A percentile compares a stretch with the other conserved stretches of the same genome.
Conservation (phyloP, 106 monocot genomes). For the Dendrobium catenatum region DNA sequence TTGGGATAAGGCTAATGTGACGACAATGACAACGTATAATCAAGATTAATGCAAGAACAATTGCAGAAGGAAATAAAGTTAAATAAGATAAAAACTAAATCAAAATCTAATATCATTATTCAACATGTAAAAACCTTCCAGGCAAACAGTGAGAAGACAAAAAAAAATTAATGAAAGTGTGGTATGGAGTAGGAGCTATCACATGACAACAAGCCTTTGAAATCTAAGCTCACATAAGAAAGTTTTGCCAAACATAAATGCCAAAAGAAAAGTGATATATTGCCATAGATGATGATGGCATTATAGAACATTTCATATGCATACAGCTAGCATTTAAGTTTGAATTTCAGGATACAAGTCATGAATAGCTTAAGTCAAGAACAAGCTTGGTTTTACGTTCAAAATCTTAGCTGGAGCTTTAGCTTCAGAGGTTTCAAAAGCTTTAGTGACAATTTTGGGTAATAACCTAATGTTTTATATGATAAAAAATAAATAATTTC, state of each 20-base stretch:
- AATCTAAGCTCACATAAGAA: not conserved
- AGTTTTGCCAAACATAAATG: not conserved
- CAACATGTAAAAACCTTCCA: not conserved
- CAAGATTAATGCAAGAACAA: not conserved
- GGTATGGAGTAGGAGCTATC: not conserved
- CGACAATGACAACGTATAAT: not conserved
- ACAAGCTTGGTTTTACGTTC: not conserved
- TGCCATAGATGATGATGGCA: not conserved
- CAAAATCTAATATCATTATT: not conserved
- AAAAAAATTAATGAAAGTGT: not conserved
- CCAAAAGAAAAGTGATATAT: not conserved
- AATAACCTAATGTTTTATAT: not conserved
- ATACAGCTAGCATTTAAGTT: not conserved
- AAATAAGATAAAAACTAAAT: not conserved
- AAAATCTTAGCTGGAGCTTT: not conserved
- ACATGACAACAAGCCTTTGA: not conserved
- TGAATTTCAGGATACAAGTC: not conserved
- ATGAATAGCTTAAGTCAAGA: not conserved
- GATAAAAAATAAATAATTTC: too few species aligned
- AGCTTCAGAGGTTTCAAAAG: not conserved
- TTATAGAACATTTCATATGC: not conserved
- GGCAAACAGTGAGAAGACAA: not conserved
- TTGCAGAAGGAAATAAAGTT: not conserved
- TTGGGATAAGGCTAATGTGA: not conserved
- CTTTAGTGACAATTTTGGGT: not conserved